These are phyloP conservation scores for Manihot esculenta DNA, from an alignment of 441 rosid species.

Conservation along the genomic window DNA sequence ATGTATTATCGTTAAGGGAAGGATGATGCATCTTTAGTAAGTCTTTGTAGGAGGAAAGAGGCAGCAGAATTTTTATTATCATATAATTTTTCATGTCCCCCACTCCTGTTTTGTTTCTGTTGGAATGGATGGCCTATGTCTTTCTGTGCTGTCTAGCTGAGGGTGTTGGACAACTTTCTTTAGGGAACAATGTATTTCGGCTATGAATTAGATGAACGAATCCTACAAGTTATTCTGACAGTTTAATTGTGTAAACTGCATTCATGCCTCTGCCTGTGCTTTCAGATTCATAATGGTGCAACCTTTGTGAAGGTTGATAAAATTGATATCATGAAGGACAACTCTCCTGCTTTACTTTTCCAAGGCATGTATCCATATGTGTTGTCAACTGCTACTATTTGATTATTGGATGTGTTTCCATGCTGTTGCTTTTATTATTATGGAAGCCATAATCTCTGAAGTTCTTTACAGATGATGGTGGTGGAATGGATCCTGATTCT, in stretches of 20 bases:
- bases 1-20: not conserved
- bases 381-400: constrained; percentile 5
- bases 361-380: constrained; percentile 44
- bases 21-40: not conserved
- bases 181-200: not conserved
- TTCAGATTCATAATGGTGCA: constrained; percentile 83
- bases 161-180: not conserved
- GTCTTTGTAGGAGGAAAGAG: not conserved
- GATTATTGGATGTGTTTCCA: constrained; percentile 7
- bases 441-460: constrained; percentile 12
- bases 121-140: not conserved
- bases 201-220: not conserved
- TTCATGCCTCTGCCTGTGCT: constrained; percentile 25
- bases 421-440: constrained; percentile 2
- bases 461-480: constrained; percentile 76
- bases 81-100: not conserved
- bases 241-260: not conserved
- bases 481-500: constrained; percentile 86
- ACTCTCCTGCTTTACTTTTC: constrained; percentile 81
- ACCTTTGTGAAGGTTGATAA: constrained; percentile 87
- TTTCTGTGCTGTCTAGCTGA: not conserved
- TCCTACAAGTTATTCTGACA: not conserved
- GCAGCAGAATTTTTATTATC: not conserved
- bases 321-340: constrained; percentile 62
- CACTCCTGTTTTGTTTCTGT: not conserved